A percentile compares a stretch with the other conserved stretches of the same genome.
These are phyloP conservation scores for Brasenia schreberi DNA, from an alignment of 164 flowering plant species.

Conservation along the genomic window DNA sequence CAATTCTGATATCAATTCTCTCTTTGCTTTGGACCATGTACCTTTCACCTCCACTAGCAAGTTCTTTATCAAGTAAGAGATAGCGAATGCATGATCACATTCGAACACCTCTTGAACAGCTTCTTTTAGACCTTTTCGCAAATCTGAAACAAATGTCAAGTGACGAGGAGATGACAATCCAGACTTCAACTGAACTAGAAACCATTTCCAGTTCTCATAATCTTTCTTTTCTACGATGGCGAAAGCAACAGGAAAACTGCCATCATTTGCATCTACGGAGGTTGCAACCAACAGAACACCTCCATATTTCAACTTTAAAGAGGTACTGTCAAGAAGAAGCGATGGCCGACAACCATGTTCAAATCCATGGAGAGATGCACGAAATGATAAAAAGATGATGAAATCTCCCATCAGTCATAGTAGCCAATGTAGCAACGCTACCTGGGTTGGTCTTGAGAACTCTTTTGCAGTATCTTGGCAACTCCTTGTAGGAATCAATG, in stretches of 20 bases:
- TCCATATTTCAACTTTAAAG: not conserved
- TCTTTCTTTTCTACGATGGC: not conserved
- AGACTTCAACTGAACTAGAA: not conserved
- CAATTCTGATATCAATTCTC: not conserved
- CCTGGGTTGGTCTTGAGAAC: conserved; percentile 73
- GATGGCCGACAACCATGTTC: not conserved
- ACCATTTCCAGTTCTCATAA: conserved; percentile 1
- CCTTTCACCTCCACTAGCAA: not conserved
- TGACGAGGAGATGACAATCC: not conserved
- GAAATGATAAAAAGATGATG: conserved; percentile 38
- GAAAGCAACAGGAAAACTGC: not conserved
- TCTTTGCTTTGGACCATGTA: not conserved
- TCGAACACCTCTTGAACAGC: not conserved
- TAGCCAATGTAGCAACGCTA: conserved; percentile 45
- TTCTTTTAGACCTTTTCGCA: not conserved
- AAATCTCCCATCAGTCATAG: conserved; percentile 63
- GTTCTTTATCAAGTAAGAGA: not conserved
- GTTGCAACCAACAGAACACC: not conserved
- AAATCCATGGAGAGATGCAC: conserved; percentile 1
- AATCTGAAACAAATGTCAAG: not conserved
- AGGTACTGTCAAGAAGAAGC: not conserved
- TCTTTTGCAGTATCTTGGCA: conserved; percentile 62
- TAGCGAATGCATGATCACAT: not conserved
- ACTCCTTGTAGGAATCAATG: conserved; percentile 47
- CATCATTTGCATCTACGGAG: conserved; percentile 1